Evolutionary conservation across 345 rosid genomes (phyloP).

Genomic region (Anastatica hierochuntica): DNA sequence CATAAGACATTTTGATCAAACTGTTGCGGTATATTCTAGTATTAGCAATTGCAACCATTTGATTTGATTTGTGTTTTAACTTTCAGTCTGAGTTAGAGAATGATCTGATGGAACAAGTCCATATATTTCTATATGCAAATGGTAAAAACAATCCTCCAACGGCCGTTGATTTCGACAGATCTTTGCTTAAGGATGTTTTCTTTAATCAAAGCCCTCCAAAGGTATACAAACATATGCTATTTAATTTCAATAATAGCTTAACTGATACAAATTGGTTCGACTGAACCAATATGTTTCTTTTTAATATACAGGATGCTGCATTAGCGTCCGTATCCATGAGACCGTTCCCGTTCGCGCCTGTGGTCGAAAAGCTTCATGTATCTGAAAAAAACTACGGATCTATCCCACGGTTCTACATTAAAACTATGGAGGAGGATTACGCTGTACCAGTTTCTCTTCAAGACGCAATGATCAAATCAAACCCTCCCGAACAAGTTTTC

Average conservation of each 20-base stretch:
- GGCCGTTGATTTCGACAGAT: constrained; percentile 81
- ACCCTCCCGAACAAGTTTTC: constrained; percentile 52
- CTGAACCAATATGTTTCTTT: not conserved
- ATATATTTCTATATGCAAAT: constrained; percentile 67
- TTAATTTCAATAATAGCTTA: no score
- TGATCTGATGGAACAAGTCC: constrained; percentile 72
- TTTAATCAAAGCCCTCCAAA: constrained; percentile 85
- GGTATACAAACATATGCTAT: no score
- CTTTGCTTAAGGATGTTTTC: constrained; percentile 56
- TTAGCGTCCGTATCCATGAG: constrained; percentile 94
- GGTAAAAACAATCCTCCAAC: constrained; percentile 81
- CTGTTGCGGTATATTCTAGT: no score
- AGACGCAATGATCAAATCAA: constrained; percentile 41
- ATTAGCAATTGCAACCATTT: constrained; percentile 1
- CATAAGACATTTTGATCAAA: no score
- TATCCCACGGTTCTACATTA: constrained; percentile 41
- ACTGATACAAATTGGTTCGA: no score
- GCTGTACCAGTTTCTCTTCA: constrained; percentile 43
- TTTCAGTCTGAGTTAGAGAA: constrained; percentile 50
- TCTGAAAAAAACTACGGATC: constrained; percentile 46
- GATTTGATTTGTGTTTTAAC: not conserved
- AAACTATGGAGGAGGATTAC: constrained; percentile 41
- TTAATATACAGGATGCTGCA: constrained; percentile 69
- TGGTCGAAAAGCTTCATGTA: constrained; percentile 68
- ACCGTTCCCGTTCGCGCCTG: constrained; percentile 84